Evolutionary conservation across 257 asterid species (phyloP).

Genomic region (Sherardia arvensis): DNA sequence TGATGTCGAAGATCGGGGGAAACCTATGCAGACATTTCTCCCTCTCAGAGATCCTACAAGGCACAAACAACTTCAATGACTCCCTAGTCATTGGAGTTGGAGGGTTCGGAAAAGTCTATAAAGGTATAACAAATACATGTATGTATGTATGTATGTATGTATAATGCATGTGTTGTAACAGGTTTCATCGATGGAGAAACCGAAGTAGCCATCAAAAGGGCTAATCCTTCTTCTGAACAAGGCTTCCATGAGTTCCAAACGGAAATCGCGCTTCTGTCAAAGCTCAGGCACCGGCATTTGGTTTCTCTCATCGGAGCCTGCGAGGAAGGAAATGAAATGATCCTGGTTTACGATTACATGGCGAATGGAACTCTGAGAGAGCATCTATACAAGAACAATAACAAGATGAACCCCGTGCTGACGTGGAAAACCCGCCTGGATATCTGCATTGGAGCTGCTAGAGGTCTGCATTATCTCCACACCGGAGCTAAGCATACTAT

Average conservation of each 20-base stretch:
- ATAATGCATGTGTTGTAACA: too few relatives aligned
- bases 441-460: constrained; percentile 66
- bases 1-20: constrained; percentile 30
- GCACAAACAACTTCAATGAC: constrained; percentile 49
- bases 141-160: too few relatives aligned
- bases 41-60: constrained; percentile 43
- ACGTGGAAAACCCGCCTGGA: constrained; percentile 56
- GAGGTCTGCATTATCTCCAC: constrained; percentile 81
- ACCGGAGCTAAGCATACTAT: constrained; percentile 67
- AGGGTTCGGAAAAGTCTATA: constrained; percentile 79
- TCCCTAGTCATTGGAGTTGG: constrained; percentile 62
- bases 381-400: constrained; percentile 44
- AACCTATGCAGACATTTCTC: constrained; percentile 56
- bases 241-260: constrained; percentile 63
- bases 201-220: constrained; percentile 56
- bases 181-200: constrained; percentile 39
- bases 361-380: constrained; percentile 73
- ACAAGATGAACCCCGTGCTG: constrained; percentile 13
- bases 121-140: too few relatives aligned
- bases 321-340: constrained; percentile 67
- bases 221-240: constrained; percentile 56
- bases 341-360: constrained; percentile 75
- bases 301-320: constrained; percentile 78
- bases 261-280: constrained; percentile 68
- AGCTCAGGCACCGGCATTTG: constrained; percentile 64